A percentile compares a stretch with the other conserved stretches of the same genome.
These are phyloP conservation scores for Magnolia changhungtana DNA, from an alignment of 164 flowering plant species.

Conservation along the genomic window DNA sequence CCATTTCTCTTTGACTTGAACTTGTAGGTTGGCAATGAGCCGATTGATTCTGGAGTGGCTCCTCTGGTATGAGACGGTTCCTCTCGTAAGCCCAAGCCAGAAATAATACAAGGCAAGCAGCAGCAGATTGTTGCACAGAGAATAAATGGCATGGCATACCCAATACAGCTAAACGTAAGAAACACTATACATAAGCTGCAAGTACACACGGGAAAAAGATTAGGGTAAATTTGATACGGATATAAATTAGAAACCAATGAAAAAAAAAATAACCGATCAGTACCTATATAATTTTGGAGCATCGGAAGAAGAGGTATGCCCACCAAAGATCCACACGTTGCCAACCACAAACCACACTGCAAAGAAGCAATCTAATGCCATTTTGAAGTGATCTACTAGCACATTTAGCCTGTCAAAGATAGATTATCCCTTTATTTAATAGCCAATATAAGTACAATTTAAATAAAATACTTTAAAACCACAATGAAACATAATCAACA, in stretches of 20 bases:
- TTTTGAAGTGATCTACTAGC: conserved; percentile 49
- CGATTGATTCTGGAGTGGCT: conserved; percentile 73
- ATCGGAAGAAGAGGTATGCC: conserved; percentile 46
- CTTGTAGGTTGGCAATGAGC: conserved; percentile 77
- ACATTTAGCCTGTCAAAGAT: conserved; percentile 32
- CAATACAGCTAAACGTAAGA: conserved; percentile 88
- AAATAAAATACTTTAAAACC: too few species aligned
- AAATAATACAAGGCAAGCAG: conserved; percentile 91
- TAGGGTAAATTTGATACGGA: background rate
- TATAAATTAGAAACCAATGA: background rate
- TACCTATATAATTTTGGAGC: conserved; percentile 71
- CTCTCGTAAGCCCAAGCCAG: conserved; percentile 72
- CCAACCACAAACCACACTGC: conserved; percentile 76
- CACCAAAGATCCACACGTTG: conserved; percentile 71
- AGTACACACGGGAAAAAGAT: conserved; percentile 1
- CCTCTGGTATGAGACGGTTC: conserved; percentile 68
- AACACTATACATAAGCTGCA: conserved; percentile 91
- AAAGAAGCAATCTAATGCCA: conserved; percentile 67
- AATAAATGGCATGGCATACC: conserved; percentile 96
- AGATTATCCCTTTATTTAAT: background rate
- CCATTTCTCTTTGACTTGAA: conserved; percentile 57
- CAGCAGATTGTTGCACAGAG: conserved; percentile 90
- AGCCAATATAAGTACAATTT: background rate
- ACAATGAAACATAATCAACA: too few species aligned
- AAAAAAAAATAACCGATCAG: background rate